Conservation (phyloP, 1,139 yeast species). For the Suzukiozyma palmioleophila region DNA sequence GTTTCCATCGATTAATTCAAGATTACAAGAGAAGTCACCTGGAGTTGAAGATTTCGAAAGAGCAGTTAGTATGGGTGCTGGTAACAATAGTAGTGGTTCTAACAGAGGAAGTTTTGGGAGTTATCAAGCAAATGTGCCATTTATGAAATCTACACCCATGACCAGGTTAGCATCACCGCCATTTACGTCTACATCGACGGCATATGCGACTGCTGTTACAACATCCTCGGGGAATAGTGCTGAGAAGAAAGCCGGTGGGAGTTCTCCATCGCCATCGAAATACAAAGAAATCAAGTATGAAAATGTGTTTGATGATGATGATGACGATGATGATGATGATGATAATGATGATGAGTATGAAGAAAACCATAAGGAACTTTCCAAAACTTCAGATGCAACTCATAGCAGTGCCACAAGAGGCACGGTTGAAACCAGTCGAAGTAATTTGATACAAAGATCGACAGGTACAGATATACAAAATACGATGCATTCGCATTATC, state of each 20-base stretch:
- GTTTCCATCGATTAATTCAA: constrained; percentile 40
- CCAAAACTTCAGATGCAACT: not conserved
- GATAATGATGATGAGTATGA: constrained; percentile 5
- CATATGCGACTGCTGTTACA: constrained; percentile 19
- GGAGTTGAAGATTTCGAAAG: constrained; percentile 15
- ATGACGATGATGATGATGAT: constrained; percentile 34
- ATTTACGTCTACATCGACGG: constrained; percentile 10
- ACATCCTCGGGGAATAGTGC: constrained; percentile 13
- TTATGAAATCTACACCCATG: not conserved
- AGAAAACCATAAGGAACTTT: not conserved
- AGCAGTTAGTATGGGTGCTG: constrained; percentile 6
- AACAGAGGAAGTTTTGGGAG: constrained; percentile 4
- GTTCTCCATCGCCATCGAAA: constrained; percentile 36
- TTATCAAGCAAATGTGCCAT: constrained; percentile 10
- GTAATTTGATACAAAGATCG: not conserved
- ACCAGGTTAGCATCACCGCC: constrained; percentile 6
- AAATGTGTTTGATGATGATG: constrained; percentile 52
- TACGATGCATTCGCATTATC: constrained; percentile 3
- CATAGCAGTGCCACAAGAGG: no score
- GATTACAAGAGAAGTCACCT: constrained; percentile 31
- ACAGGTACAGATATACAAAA: constrained; percentile 1
- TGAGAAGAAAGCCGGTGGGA: constrained; percentile 19
- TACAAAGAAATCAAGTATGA: constrained; percentile 38
- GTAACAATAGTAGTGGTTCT: not conserved
- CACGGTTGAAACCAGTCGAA: no score